A percentile compares a stretch with the other conserved stretches of the same genome.
Evolutionary conservation across 768 basidiomycete genomes (phyloP).

Genomic region (Lentinus tigrinus): DNA sequence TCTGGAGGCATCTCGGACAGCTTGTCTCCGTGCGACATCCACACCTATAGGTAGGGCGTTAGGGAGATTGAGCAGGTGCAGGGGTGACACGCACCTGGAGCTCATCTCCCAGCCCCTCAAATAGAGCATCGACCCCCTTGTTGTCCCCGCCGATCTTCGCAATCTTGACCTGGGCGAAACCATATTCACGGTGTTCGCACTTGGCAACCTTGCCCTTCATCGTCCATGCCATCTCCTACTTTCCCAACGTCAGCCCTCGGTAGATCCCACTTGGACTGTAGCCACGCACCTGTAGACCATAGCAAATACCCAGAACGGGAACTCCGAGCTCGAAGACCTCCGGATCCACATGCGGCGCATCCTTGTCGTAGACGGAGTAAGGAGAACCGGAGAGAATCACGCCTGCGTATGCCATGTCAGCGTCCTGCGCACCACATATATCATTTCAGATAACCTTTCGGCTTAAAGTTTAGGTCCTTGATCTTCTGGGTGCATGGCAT

Average conservation of each 20-base stretch:
- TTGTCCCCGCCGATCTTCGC: constrained; percentile 53
- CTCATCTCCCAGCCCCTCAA: constrained; percentile 83
- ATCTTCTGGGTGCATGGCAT: constrained; percentile 95
- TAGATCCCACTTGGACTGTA: background rate
- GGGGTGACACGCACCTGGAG: constrained; percentile 62
- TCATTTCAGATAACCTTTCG: no score
- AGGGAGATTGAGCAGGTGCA: background rate
- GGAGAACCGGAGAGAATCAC: constrained; percentile 98
- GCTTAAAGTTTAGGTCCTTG: constrained; percentile 85
- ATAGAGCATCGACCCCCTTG: constrained; percentile 66
- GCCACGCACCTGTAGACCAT: constrained; percentile 81
- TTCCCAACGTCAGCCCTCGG: background rate
- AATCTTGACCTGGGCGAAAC: constrained; percentile 81
- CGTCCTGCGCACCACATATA: no score
- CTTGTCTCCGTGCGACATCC: constrained; percentile 99
- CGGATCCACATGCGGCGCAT: constrained; percentile 92
- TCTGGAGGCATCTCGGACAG: constrained; percentile 75
- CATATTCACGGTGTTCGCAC: constrained; percentile 94
- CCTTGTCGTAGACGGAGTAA: constrained; percentile 94
- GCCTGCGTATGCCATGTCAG: constrained; percentile 42
- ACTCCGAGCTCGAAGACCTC: constrained; percentile 84
- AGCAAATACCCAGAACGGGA: constrained; percentile 95
- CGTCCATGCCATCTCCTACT: constrained; percentile 90
- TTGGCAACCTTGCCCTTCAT: constrained; percentile 81
- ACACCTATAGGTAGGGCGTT: constrained; percentile 59